Conservation (phyloP, 305 asterid genomes). For the Solanum hybrid region DNA sequence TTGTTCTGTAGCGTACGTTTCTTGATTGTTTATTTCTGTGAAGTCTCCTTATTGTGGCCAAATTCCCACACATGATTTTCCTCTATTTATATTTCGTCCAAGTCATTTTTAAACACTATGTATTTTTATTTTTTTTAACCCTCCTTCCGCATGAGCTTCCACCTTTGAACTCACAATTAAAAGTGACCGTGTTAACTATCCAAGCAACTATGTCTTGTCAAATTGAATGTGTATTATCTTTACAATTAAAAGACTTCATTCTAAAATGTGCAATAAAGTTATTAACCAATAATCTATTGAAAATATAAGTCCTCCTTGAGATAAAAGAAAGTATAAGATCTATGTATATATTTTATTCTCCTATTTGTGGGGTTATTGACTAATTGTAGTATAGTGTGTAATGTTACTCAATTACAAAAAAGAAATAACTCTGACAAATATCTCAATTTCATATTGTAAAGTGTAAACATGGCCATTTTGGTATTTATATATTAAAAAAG, state of each 20-base stretch:
- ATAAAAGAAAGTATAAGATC: no score
- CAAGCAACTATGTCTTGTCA: background rate
- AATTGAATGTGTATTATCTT: no score
- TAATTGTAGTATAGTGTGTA: background rate
- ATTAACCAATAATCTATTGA: background rate
- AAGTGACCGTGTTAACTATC: no score
- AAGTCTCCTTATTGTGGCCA: background rate
- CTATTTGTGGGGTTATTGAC: background rate
- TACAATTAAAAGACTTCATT: background rate
- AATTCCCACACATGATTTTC: background rate
- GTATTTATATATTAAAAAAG: background rate
- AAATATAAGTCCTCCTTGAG: no score
- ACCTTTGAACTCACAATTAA: background rate
- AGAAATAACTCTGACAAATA: background rate
- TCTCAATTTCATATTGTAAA: background rate
- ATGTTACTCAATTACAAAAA: background rate
- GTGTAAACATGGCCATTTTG: background rate
- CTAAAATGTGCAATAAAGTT: background rate
- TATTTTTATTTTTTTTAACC: background rate
- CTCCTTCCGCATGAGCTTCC: fast-evolving
- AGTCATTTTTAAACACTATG: background rate
- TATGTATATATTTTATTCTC: background rate
- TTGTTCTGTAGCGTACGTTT: background rate
- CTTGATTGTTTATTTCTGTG: background rate
- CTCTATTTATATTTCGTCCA: background rate